phyloP scores from a whole-genome alignment of 257 asterid species.

The Capsicum rhomboideum region DNA sequence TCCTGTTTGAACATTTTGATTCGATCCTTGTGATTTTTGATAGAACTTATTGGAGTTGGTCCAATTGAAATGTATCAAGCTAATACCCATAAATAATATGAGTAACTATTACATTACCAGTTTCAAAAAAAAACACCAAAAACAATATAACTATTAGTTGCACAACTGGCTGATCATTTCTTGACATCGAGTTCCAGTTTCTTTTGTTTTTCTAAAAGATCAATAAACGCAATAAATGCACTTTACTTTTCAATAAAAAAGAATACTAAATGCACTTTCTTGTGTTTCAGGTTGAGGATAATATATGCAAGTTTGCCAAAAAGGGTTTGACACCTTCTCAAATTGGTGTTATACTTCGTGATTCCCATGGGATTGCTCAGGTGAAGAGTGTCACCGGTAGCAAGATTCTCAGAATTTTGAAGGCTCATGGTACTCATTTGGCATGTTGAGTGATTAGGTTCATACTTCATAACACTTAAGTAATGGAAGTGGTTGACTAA shows the following conservation, averaged over 20 bases:
- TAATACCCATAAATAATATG: not conserved
- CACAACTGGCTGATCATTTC: not conserved
- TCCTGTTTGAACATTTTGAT: no score
- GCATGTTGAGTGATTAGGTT: not conserved
- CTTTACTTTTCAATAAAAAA: not conserved
- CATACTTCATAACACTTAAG: not conserved
- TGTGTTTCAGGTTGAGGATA: constrained; percentile 44
- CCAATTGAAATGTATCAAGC: not conserved
- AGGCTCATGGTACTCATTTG: constrained; percentile 29
- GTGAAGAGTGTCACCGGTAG: constrained; percentile 22
- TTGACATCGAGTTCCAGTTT: not conserved
- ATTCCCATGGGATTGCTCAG: constrained; percentile 66
- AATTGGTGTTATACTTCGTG: constrained; percentile 71
- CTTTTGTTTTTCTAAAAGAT: not conserved
- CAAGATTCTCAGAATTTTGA: constrained; percentile 61
- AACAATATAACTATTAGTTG: not conserved
- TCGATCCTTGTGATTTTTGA: not conserved
- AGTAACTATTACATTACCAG: no score
- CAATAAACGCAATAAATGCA: not conserved
- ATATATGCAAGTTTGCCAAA: constrained; percentile 59
- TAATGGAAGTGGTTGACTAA: not conserved
- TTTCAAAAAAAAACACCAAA: no score
- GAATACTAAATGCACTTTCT: constrained; percentile 2
- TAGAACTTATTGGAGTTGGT: not conserved
- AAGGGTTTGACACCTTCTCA: constrained; percentile 66